Evolutionary conservation across 2,329 filamentous ascomycete genomes (phyloP).

Genomic region (Calonectria henricotiae): DNA sequence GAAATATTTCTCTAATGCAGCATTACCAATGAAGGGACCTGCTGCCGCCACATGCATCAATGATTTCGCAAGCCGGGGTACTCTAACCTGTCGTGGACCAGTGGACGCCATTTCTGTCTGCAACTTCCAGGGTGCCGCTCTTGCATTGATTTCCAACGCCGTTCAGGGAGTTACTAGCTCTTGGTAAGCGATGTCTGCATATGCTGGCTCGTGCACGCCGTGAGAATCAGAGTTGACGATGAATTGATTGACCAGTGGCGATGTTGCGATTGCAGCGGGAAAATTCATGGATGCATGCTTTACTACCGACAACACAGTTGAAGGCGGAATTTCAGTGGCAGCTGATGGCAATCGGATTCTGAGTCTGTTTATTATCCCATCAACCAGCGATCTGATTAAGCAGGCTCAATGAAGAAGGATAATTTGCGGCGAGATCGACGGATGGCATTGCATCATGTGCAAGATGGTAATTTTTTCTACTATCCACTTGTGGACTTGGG

Average conservation of each 20-base stretch:
- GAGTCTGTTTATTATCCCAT: neutral
- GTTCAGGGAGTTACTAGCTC: neutral
- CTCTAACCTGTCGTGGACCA: neutral
- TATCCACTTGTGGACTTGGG: no score
- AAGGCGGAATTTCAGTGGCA: neutral
- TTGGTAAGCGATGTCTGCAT: neutral
- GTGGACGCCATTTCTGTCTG: neutral
- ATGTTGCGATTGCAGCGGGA: neutral
- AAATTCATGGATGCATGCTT: neutral
- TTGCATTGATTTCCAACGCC: neutral
- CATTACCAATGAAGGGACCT: neutral
- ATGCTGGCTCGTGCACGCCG: neutral
- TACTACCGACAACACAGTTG: neutral
- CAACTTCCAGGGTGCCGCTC: neutral
- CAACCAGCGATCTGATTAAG: neutral
- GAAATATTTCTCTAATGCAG: neutral
- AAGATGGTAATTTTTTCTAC: no score
- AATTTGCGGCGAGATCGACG: no score
- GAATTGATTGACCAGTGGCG: neutral
- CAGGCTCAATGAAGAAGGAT: neutral
- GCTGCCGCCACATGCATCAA: conserved; percentile 10
- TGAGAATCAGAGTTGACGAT: neutral
- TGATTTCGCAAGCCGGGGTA: neutral
- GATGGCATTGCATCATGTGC: no score
- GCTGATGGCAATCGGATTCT: neutral